Percentiles rank a stretch among this genome's conserved stretches.
Evolutionary conservation across 306 rosid genomes (phyloP).

Genomic region (Senna siamea): DNA sequence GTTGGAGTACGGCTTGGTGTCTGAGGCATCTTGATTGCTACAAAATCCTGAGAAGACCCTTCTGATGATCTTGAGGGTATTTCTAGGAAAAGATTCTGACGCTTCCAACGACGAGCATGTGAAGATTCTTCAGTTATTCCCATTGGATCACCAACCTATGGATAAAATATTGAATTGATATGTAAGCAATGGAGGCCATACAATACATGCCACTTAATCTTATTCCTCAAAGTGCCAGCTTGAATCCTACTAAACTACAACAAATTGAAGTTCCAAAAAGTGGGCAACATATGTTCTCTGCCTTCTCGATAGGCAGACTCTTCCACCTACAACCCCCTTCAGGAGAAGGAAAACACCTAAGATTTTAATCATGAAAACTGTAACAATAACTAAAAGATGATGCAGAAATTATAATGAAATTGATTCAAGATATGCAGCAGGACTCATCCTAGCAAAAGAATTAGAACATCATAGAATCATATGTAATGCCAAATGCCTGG

Average conservation of each 20-base stretch:
- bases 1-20: conserved; percentile 89
- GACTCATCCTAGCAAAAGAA: too few species aligned
- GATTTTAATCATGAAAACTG: not conserved
- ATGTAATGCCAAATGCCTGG: not conserved
- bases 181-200: conserved; percentile 2
- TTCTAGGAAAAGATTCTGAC: conserved; percentile 72
- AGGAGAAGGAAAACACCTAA: not conserved
- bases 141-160: conserved; percentile 62
- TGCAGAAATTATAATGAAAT: not conserved
- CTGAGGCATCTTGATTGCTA: conserved; percentile 68
- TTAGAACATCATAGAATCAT: conserved; percentile 1
- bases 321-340: not conserved
- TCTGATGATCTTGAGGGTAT: conserved; percentile 77
- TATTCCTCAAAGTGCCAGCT: not conserved
- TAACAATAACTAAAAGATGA: not conserved
- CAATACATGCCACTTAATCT: not conserved
- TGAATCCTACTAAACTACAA: conserved; percentile 15
- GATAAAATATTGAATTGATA: conserved; percentile 27
- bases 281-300: not conserved
- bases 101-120: conserved; percentile 72
- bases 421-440: conserved; percentile 1
- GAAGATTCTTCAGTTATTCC: conserved; percentile 62
- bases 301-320: not conserved
- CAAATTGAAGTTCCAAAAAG: conserved; percentile 6
- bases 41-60: conserved; percentile 60